phyloP scores from a whole-genome alignment of 177 flowering plant genomes.

The Telopea speciosissima region DNA sequence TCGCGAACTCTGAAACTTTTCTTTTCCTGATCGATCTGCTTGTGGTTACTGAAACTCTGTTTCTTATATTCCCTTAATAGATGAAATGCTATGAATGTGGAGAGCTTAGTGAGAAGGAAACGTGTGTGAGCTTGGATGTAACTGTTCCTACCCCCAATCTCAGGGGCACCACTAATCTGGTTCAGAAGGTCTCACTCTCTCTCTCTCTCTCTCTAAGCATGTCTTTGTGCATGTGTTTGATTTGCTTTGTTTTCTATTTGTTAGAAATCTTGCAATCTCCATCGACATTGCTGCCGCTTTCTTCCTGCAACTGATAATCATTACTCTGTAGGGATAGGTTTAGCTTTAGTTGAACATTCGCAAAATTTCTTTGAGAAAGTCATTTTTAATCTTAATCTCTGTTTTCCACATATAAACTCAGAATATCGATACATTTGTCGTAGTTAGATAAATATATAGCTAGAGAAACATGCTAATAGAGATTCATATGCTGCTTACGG shows the following conservation, averaged over 20 bases:
- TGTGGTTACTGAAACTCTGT: not conserved
- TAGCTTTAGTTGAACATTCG: not conserved
- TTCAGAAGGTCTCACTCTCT: constrained; percentile 50
- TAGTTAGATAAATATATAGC: too few relatives aligned
- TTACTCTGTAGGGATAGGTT: not conserved
- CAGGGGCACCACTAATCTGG: constrained; percentile 49
- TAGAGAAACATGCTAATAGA: too few relatives aligned
- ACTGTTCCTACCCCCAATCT: constrained; percentile 46
- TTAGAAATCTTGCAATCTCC: too few relatives aligned
- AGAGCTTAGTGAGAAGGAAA: constrained; percentile 64
- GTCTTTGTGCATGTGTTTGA: not conserved
- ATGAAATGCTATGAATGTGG: constrained; percentile 83
- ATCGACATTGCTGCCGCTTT: too few relatives aligned
- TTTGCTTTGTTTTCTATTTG: too few relatives aligned
- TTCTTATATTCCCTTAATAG: constrained; percentile 27
- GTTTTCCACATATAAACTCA: too few relatives aligned
- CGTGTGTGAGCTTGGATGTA: constrained; percentile 53
- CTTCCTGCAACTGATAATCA: too few relatives aligned
- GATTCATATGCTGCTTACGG: too few relatives aligned
- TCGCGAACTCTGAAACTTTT: not conserved
- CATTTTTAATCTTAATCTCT: too few relatives aligned
- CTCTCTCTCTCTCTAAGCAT: not conserved
- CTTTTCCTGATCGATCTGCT: not conserved
- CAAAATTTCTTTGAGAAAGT: too few relatives aligned
- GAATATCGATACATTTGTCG: too few relatives aligned